These are phyloP conservation scores for Colletotrichum sp. DNA, from an alignment of 2,329 filamentous ascomycete species.

Conservation along the genomic window DNA sequence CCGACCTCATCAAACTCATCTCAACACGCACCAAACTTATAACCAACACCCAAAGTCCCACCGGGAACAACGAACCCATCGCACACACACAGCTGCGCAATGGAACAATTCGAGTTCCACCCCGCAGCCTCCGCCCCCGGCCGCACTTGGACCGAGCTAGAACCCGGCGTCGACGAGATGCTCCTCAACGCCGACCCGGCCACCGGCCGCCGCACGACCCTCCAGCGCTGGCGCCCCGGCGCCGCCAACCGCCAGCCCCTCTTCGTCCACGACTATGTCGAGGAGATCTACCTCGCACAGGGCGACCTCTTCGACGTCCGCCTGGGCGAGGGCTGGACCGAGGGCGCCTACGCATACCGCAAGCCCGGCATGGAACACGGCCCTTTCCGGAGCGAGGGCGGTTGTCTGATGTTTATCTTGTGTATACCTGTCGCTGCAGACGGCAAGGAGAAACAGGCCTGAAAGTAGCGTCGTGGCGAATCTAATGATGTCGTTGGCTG, in stretches of 20 bases:
- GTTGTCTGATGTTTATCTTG: slow-evolving; percentile 40
- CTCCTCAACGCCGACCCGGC: slow-evolving; percentile 35
- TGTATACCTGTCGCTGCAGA: slow-evolving; percentile 23
- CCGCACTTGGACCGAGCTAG: slow-evolving; percentile 29
- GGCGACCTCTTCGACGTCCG: slow-evolving; percentile 38
- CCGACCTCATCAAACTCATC: background rate
- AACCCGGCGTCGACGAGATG: slow-evolving; percentile 39
- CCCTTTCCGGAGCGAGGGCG: slow-evolving; percentile 36
- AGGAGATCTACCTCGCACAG: slow-evolving; percentile 41
- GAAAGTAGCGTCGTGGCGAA: background rate
- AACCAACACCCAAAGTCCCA: background rate
- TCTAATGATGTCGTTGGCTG: background rate
- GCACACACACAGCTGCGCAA: background rate
- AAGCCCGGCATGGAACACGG: slow-evolving; percentile 44
- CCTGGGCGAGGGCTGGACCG: slow-evolving; percentile 32
- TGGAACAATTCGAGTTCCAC: slow-evolving; percentile 34
- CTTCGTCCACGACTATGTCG: slow-evolving; percentile 40
- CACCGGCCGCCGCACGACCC: slow-evolving; percentile 31
- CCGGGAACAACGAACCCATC: background rate
- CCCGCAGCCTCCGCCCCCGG: slow-evolving; percentile 22
- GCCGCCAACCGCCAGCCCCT: slow-evolving; percentile 28
- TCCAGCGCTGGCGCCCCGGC: slow-evolving; percentile 41
- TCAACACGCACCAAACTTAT: background rate
- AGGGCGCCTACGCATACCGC: slow-evolving; percentile 43
- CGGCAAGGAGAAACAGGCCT: background rate